Base-by-base conservation (phyloP, 306 rosid genomes). In the Canavalia gladiata region DNA sequence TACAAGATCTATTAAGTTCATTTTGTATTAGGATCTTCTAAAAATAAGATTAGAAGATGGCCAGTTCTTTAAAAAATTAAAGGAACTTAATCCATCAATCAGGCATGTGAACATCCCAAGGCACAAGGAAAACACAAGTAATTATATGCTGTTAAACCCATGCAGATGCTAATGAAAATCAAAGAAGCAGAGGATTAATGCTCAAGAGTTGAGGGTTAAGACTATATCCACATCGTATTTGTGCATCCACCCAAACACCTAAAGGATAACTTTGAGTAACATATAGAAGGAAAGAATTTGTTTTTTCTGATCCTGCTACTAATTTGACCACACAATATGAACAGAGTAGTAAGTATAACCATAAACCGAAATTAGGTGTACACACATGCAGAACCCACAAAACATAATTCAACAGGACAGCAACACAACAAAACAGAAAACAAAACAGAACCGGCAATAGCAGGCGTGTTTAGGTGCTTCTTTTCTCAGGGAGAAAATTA, bases 271-370 rank as follows among this genome's bases (percentile, higher is more conserved):
- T 43, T 43, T 66, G 73, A 8, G 52, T 42, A 67, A 25, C 37
- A 28, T 43, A 43, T 9, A 12, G 41, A 66, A 66, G 25, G 25
- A 18, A 18, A 18, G 25, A 18, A 18, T 18, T 18, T 18, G 25
- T 18, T 18, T 18, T 18, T 18, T 18, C 25, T 0, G 25, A 18
- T 18, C 25, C 25, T 18, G 25, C 52, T n/a, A 47, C 31, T 65
- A n/a, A 37, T 6, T 65, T 39, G 47, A 37, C 70, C 50, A 25
- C n/a, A 67, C 51, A 66, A 41, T 8, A 66, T 67, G 54, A 37
- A 28, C 37, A 67, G 34, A 67, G 50, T 18, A 42, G 28, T 67
- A 37, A 62, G 8, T 8, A 31, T 9, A 62, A 10, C 30, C 41
- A 6, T 62, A 62, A 29, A 37, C 39, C 31, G 31, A 39, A 37